These are phyloP conservation scores for Leccinum angustisporum DNA, from an alignment of 1,284 basidiomycete genomes.

Conservation along the genomic window DNA sequence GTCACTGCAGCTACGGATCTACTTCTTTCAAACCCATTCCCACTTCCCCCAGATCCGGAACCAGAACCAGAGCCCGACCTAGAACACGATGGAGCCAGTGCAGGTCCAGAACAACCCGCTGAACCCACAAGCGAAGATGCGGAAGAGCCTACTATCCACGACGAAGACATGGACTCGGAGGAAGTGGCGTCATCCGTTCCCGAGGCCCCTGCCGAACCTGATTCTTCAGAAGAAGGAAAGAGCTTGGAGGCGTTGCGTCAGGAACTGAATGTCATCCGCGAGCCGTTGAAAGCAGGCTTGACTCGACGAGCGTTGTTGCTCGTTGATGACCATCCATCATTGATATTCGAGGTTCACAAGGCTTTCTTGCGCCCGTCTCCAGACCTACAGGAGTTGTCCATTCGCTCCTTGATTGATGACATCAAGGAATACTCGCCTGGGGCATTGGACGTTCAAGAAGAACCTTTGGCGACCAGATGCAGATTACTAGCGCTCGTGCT, in stretches of 20 bases:
- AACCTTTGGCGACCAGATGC: slow-evolving; percentile 77
- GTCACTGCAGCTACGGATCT: slow-evolving; percentile 88
- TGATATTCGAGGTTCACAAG: slow-evolving; percentile 87
- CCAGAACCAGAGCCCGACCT: slow-evolving; percentile 36
- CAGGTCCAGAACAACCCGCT: slow-evolving; percentile 27
- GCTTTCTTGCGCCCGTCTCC: slow-evolving; percentile 71
- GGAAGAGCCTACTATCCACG: slow-evolving; percentile 26
- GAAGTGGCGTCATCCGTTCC: slow-evolving; percentile 21
- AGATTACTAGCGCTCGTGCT: slow-evolving; percentile 85
- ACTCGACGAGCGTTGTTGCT: slow-evolving; percentile 71
- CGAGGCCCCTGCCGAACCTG: slow-evolving; percentile 9
- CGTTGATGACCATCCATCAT: slow-evolving; percentile 83
- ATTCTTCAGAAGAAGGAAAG: slow-evolving; percentile 41
- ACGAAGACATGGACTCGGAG: slow-evolving; percentile 32
- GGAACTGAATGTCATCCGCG: slow-evolving; percentile 68
- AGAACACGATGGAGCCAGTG: slow-evolving; percentile 36
- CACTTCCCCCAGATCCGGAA: slow-evolving; percentile 59
- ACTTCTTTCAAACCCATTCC: slow-evolving; percentile 80
- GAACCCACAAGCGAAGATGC: slow-evolving; percentile 30
- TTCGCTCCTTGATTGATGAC: slow-evolving; percentile 69
- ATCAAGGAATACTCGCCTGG: slow-evolving; percentile 66
- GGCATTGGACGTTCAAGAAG: slow-evolving; percentile 67
- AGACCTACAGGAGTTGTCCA: slow-evolving; percentile 59
- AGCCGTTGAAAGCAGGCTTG: slow-evolving; percentile 64
- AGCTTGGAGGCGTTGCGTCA: slow-evolving; percentile 59